Base-by-base conservation (phyloP, 176 grass and related monocot genomes). In the Aegilops bicornis region DNA sequence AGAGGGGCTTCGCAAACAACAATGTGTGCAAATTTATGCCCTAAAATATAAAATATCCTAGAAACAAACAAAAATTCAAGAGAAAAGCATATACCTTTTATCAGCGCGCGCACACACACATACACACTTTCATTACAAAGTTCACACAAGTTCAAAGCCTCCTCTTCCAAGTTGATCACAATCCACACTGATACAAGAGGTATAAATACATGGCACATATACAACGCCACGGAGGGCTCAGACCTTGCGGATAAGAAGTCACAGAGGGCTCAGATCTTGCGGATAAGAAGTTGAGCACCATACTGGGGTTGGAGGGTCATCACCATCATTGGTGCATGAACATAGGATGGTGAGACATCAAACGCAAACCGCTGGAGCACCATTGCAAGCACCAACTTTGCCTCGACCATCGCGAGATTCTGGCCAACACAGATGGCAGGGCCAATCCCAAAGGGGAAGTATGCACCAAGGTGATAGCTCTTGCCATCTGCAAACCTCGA, bases 291-390 rank as follows among this genome's bases (percentile, higher is more conserved):
- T 75, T 94, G 95, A 68, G 89, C 84, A 76, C 95, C 95, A 61
- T 89, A 94, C 56, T 97, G 95, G 17, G 95, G 92, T 73, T 94
- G 92, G 66, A 94, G 75, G 19, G 92, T 89, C 4, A 97, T 14
- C 52, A 52, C 12, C 65, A 76, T 19, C 81, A 88, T 94, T 5
- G 92, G 92, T 9, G 95, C 95, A 88, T 97, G 95, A 79, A 86
- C 63, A 83, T 94, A 97, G 43, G 92, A 94, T 47, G 95, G 82
- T 0, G 95, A 97, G n/a, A 97, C 54, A 33, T 58, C 37, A 54
- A 97, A 88, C 0, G 84, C 45, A 36, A 91, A 97, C 1, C 84
- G 89, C 30, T 89, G 88, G 48, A 97, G 86, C 68, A 89, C 72
- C 82, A 91, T 92, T 22, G 92, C 84, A 73, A 97, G 90, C 25